Evolutionary conservation across 441 rosid species (phyloP).

Genomic region (Manihot esculenta): DNA sequence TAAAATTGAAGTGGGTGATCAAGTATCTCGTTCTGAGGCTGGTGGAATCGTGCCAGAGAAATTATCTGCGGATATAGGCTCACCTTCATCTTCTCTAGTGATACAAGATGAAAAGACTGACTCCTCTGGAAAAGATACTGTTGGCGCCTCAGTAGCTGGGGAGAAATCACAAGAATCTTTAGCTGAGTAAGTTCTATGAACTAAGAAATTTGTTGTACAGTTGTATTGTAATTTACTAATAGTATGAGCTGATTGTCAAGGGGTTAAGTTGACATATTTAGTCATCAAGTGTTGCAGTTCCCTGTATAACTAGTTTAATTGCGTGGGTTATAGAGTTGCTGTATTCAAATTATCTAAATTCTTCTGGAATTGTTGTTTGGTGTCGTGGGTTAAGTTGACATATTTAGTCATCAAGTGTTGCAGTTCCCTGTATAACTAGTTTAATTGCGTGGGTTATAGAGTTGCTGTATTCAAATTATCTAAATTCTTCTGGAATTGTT

Average conservation of each 20-base stretch:
- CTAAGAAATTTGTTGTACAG: conserved; percentile 14
- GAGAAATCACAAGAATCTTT: conserved; percentile 21
- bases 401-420: not conserved
- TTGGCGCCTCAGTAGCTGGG: conserved; percentile 5
- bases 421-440: not conserved
- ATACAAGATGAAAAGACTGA: conserved; percentile 12
- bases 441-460: conserved; percentile 1
- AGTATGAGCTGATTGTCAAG: conserved; percentile 1
- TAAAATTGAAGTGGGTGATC: conserved; percentile 9
- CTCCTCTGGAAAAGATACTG: conserved; percentile 15
- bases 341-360: not conserved
- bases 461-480: not conserved
- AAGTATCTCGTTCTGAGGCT: conserved; percentile 8
- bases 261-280: not conserved
- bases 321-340: not conserved
- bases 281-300: not conserved
- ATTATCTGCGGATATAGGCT: not conserved
- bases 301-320: not conserved
- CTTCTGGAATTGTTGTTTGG: not conserved
- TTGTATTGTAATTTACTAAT: not conserved
- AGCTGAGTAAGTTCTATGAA: conserved; percentile 10
- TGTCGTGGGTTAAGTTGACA: not conserved
- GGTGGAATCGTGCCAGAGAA: conserved; percentile 6
- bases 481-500: not conserved
- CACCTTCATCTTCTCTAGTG: not conserved